Conservation (phyloP, 768 basidiomycete species). For the Kwoniella europaea region DNA sequence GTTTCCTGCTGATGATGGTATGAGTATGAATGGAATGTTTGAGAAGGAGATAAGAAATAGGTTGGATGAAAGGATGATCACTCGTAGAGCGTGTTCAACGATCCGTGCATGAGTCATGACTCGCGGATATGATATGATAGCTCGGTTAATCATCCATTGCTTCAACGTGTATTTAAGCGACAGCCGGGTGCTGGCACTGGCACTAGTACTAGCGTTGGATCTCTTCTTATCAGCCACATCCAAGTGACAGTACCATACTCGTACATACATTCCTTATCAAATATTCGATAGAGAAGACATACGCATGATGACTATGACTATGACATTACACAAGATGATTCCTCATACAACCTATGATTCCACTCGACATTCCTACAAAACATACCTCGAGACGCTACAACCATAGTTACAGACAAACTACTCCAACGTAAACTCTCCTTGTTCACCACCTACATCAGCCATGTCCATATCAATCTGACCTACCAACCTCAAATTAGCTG, state of each 20-base stretch:
- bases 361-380: neutral
- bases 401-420: neutral
- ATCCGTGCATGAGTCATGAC: neutral
- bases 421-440: no score
- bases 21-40: neutral
- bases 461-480: neutral
- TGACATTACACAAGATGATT: neutral
- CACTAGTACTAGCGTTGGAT: no score
- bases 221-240: neutral
- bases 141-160: neutral
- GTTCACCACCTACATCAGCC: neutral
- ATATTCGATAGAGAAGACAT: neutral
- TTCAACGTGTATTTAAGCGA: neutral
- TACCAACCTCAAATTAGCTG: slow-evolving; percentile 5
- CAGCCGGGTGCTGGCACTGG: neutral
- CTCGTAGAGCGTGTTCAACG: neutral
- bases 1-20: neutral
- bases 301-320: neutral
- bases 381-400: neutral
- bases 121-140: neutral
- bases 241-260: no score
- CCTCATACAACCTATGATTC: no score
- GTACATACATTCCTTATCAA: no score
- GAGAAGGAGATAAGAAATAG: no score
- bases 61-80: no score